Base-by-base conservation (phyloP, 257 asterid genomes). In the Ilex asprella region DNA sequence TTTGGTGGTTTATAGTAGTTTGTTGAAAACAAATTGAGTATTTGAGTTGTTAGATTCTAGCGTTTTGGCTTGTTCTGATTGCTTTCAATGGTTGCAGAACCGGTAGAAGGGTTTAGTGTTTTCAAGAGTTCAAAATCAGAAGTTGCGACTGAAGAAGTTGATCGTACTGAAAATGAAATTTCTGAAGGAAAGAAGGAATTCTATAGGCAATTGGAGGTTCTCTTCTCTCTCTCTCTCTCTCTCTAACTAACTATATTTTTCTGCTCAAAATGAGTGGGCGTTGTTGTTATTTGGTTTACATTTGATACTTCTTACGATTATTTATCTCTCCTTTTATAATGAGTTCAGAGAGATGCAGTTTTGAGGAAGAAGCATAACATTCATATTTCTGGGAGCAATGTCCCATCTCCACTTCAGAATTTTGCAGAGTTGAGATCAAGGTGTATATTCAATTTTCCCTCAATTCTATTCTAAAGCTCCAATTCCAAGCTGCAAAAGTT, bases 351-450 rank as follows among this genome's bases (percentile, higher is more conserved):
- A 63, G 97, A 88, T 35, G 81, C 85, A 31, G 41, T 87, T 67
- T 84, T 79, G 57, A 86, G 97, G 61, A 91, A 91, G 85, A 78
- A 73, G 74, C 80, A 80, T 73, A 84, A 78, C 58, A 91, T 91
- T 73, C 97, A 91, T 75, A 91, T 86, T 73, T 85, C 95, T 61
- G 97, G 97, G 75, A 80, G 91, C 66, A 91, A 84, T 60, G 70
- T 86, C 47, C 94, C 97, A n/a, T 75, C 97, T 3, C 95, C 96
- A 27, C 90, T 91, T 54, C 89, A 61, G 76, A 73, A 62, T 67
- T 86, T 91, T 72, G 47, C 63, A 1, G 96, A 91, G 63, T 73
- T 91, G 81, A 75, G 69, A 66, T 74, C 87, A 32, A 80, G 96
- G 97, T 88, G 78, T 64, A 35, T 16, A 29, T 31, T 67, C 31